These are phyloP conservation scores for Podaxis carcinomalis DNA, from an alignment of 768 basidiomycete genomes.

Conservation along the genomic window DNA sequence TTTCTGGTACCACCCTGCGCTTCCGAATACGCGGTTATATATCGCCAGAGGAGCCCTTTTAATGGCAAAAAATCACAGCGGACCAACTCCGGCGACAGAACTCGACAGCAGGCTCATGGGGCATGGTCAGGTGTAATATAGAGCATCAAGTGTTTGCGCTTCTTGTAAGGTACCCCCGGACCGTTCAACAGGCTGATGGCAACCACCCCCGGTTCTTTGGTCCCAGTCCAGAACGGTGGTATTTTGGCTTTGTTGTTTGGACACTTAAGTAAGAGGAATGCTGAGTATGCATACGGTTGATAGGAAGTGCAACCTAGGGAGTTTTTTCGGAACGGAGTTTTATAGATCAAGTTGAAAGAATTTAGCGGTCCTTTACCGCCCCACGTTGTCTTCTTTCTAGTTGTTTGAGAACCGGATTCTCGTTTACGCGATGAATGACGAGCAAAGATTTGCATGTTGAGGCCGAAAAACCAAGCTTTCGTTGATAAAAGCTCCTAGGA, in stretches of 20 bases:
- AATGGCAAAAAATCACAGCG: background rate
- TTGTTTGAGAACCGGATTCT: background rate
- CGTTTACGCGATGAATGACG: background rate
- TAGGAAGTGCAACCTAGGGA: background rate
- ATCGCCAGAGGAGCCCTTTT: background rate
- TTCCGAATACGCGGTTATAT: background rate
- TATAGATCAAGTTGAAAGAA: background rate
- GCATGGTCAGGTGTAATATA: conserved; percentile 3
- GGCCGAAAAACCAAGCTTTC: background rate
- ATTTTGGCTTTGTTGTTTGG: background rate
- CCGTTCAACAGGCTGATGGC: background rate
- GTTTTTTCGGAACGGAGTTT: background rate
- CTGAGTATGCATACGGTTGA: too few species aligned
- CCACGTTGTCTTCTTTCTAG: background rate
- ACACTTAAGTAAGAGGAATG: too few species aligned
- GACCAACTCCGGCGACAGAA: conserved; percentile 7
- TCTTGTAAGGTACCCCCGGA: background rate
- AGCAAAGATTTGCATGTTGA: background rate
- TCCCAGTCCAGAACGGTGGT: background rate
- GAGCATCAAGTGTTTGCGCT: background rate
- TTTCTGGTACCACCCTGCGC: background rate
- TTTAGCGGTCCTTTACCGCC: background rate
- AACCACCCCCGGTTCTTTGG: background rate
- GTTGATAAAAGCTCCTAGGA: background rate
- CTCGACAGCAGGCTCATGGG: background rate